These are phyloP conservation scores for Sclerotiophoma versabilis DNA, from an alignment of 2,329 filamentous ascomycete genomes.

Conservation along the genomic window DNA sequence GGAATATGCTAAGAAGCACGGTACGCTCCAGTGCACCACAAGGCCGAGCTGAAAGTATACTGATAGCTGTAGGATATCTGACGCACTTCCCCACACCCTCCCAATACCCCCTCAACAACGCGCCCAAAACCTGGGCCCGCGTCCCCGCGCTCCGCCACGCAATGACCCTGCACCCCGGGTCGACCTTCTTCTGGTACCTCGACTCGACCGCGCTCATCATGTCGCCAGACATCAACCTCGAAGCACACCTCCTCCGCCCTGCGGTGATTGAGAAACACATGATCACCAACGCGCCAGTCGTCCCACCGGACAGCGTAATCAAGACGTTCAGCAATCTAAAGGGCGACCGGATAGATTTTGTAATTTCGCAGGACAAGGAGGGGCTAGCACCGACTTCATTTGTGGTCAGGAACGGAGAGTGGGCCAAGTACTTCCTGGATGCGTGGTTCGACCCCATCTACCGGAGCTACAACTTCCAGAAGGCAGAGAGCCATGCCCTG, in stretches of 20 bases:
- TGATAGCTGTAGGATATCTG: slow-evolving; percentile 71
- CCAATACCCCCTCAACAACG: slow-evolving; percentile 73
- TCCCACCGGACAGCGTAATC: slow-evolving; percentile 96
- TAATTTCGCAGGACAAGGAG: slow-evolving; percentile 83
- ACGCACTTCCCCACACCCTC: slow-evolving; percentile 80
- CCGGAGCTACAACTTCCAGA: slow-evolving; percentile 93
- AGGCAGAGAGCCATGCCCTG: slow-evolving; percentile 89
- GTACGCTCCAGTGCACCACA: slow-evolving; percentile 53
- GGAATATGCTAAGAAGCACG: slow-evolving; percentile 85
- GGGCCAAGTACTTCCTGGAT: slow-evolving; percentile 91
- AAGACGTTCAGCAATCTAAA: slow-evolving; percentile 88
- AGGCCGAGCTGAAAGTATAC: neutral
- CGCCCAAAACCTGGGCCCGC: slow-evolving; percentile 71
- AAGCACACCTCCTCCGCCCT: slow-evolving; percentile 73
- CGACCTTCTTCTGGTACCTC: slow-evolving; percentile 85
- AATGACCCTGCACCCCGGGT: slow-evolving; percentile 78
- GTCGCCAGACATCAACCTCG: slow-evolving; percentile 74
- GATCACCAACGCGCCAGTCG: slow-evolving; percentile 84
- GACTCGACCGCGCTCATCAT: slow-evolving; percentile 88
- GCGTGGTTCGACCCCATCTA: slow-evolving; percentile 97
- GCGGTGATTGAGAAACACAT: slow-evolving; percentile 76
- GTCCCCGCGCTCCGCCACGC: slow-evolving; percentile 90
- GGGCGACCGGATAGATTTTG: slow-evolving; percentile 77
- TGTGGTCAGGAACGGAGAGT: slow-evolving; percentile 81
- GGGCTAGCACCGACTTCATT: slow-evolving; percentile 81